Evolutionary conservation across 345 rosid species (phyloP), one percentile per base, ranked within the genome.

Genomic region (Litchi chinensis): DNA sequence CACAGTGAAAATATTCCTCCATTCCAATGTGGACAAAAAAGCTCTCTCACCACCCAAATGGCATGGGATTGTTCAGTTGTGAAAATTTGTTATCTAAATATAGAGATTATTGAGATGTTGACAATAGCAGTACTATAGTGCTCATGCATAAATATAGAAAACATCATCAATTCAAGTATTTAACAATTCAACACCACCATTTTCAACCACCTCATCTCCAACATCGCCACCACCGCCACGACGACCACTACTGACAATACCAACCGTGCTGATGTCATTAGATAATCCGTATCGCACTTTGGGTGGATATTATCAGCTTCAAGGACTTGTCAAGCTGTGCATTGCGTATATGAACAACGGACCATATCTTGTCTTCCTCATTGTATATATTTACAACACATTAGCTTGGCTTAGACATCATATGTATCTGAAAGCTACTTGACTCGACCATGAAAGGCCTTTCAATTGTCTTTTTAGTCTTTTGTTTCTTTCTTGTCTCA

Each of bases 381-480:
- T 8, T 82, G 81, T 85, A 3, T 75, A 83, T 81, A 78, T 78
- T 32, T 32, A 78, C 73, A 68, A 4, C 59, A 26, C 46, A n/a
- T 46, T 2, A 22, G 19, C 3, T 70, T 44, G 66, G 52, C 43
- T 65, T 32, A 37, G n/a, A 16, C 28, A 60, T 60, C 65, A 60
- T 60, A 19, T 21, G 65, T 60, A 22, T 21, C 28, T n/a, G 65
- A 60, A n/a, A 60, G 21, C 59, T 54, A 54, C 6, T 8, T 54
- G 59, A 44, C 16, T 43, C 59, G 19, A 46, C 52, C 76, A 92
- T 92, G 94, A 87, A 82, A 74, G 50, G 62, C 78, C 59, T 76
- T n/a, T 12, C 48, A 39, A 28, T 81, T 73, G 62, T 74, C 72
- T 73, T 75, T 32, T 24, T 65, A 15, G 62, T 79, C 41, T 18